phyloP scores from a whole-genome alignment of 208 protist genomes.

The Vickermania ingenoplastis region DNA sequence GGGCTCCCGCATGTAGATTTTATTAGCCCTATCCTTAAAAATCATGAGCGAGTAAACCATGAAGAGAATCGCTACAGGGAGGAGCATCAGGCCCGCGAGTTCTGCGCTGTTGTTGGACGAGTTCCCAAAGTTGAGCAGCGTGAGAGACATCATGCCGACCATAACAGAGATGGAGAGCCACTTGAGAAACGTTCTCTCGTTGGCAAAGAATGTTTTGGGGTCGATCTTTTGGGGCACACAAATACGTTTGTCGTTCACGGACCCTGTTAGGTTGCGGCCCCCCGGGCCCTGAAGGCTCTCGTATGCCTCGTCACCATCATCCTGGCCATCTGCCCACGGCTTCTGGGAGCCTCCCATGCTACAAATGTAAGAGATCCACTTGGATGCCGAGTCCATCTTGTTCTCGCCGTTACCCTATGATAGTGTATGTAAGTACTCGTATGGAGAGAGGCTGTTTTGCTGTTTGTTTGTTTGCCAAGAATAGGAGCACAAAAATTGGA shows the following conservation, averaged over 20 bases:
- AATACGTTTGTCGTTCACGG: conserved; percentile 77
- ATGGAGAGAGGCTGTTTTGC: no score
- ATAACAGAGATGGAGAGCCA: conserved; percentile 88
- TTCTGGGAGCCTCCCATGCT: conserved; percentile 60
- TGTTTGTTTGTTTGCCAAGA: neutral
- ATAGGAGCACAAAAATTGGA: neutral
- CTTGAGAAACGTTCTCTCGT: conserved; percentile 90
- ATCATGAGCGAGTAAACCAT: conserved; percentile 86
- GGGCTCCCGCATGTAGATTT: conserved; percentile 89
- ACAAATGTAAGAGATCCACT: conserved; percentile 53
- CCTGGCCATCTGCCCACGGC: conserved; percentile 81
- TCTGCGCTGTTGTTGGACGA: conserved; percentile 67
- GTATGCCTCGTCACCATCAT: conserved; percentile 81
- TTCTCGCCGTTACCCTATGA: no score
- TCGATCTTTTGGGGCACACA: conserved; percentile 89
- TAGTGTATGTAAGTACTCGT: no score
- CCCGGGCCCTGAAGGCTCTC: conserved; percentile 59
- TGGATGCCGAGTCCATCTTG: conserved; percentile 35
- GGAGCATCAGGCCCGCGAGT: conserved; percentile 66
- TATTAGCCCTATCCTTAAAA: conserved; percentile 80
- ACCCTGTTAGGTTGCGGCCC: conserved; percentile 67
- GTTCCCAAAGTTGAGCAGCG: conserved; percentile 77
- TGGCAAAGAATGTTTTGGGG: conserved; percentile 90
- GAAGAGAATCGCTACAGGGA: conserved; percentile 84
- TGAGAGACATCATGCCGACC: conserved; percentile 83